These are phyloP conservation scores for Selenicereus undatus DNA, from an alignment of 148 eudicot species.

Conservation along the genomic window DNA sequence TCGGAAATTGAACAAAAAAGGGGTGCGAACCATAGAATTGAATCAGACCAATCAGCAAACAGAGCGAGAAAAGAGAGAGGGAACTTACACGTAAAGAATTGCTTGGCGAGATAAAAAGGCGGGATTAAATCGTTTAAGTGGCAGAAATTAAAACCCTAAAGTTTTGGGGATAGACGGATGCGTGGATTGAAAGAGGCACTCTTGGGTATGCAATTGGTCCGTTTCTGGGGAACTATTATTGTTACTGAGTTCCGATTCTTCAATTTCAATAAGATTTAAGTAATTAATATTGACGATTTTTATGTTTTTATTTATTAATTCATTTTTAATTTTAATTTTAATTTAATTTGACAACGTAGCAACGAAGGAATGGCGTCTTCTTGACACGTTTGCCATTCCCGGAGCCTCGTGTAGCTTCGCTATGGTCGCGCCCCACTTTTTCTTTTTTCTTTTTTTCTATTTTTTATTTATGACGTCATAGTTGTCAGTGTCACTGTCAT, in stretches of 20 bases:
- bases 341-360: neutral
- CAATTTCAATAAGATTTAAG: neutral
- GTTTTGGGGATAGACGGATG: neutral
- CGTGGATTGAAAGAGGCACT: neutral
- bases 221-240: neutral
- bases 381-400: neutral
- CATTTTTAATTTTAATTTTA: too few relatives aligned
- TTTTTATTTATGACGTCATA: too few relatives aligned
- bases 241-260: neutral
- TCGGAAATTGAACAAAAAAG: neutral
- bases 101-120: neutral
- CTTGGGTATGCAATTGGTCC: neutral
- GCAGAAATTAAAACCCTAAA: neutral
- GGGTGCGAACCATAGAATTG: neutral
- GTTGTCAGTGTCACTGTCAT: too few relatives aligned
- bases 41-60: conserved; percentile 4
- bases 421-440: neutral
- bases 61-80: neutral
- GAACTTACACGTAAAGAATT: conserved; percentile 26
- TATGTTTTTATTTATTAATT: too few relatives aligned
- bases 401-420: neutral
- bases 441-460: neutral
- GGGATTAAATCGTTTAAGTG: neutral
- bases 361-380: neutral
- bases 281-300: neutral